These are phyloP conservation scores for Rasamsonia emersonii DNA, from an alignment of 2,329 filamentous ascomycete species.

Conservation along the genomic window DNA sequence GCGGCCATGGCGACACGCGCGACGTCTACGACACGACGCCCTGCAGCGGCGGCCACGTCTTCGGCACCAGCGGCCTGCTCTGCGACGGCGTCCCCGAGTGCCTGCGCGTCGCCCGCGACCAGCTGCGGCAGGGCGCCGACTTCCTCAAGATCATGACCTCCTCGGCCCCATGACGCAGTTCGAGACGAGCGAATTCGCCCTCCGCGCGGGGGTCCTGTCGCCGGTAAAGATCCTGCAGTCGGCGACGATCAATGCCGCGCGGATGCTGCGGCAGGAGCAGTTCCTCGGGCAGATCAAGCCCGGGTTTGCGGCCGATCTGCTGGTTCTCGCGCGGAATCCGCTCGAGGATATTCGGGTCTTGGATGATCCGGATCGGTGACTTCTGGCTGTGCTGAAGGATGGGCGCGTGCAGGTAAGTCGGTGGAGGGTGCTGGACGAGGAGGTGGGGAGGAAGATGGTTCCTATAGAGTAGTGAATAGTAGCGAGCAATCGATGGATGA, in stretches of 20 bases:
- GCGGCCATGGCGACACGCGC: conserved; percentile 46
- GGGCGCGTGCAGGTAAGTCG: too few relatives aligned
- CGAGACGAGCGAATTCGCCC: conserved; percentile 41
- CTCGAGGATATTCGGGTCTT: conserved; percentile 46
- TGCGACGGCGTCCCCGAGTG: conserved; percentile 50
- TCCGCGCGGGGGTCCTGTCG: conserved; percentile 36
- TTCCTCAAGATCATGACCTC: conserved; percentile 56
- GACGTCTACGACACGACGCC: conserved; percentile 33
- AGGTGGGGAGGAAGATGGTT: not conserved
- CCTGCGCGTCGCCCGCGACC: conserved; percentile 43
- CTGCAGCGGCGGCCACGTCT: conserved; percentile 42
- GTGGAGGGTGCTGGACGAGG: too few relatives aligned
- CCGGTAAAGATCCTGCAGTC: conserved; percentile 37
- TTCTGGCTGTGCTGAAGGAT: too few relatives aligned
- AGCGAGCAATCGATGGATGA: too few relatives aligned
- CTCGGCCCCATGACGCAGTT: conserved; percentile 40
- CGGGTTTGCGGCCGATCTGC: conserved; percentile 44
- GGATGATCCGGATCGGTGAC: conserved; percentile 37
- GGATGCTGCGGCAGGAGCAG: conserved; percentile 39
- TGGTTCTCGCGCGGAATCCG: conserved; percentile 45
- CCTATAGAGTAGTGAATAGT: too few relatives aligned
- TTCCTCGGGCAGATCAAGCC: conserved; percentile 43
- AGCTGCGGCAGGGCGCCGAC: conserved; percentile 48
- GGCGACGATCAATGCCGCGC: conserved; percentile 46
- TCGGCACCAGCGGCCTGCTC: conserved; percentile 34